These are phyloP conservation scores for Phytophthora cactorum DNA, from an alignment of 352 stramenopile species.

Conservation along the genomic window DNA sequence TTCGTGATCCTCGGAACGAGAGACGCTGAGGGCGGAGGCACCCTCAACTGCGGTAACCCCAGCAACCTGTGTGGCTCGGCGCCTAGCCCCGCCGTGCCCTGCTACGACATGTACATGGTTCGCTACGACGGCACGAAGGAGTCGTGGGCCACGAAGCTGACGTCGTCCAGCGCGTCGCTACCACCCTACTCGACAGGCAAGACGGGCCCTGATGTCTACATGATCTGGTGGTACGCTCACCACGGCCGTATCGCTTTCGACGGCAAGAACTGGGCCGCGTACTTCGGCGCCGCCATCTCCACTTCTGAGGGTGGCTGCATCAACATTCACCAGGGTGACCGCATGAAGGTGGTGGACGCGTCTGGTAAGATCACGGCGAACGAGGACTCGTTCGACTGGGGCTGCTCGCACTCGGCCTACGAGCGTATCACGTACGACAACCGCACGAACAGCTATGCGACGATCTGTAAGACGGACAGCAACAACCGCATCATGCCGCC, in stretches of 20 bases:
- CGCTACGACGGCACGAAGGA: slow-evolving; percentile 58
- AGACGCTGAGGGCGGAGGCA: slow-evolving; percentile 55
- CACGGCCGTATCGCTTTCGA: slow-evolving; percentile 67
- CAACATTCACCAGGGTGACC: slow-evolving; percentile 74
- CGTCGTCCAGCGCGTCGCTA: slow-evolving; percentile 52
- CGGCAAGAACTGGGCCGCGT: slow-evolving; percentile 65
- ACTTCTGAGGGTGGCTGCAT: slow-evolving; percentile 61
- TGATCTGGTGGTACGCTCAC: slow-evolving; percentile 79
- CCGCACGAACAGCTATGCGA: no score
- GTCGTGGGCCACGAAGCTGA: slow-evolving; percentile 64
- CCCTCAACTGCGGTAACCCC: slow-evolving; percentile 64
- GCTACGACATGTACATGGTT: slow-evolving; percentile 71
- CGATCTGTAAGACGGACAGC: no score
- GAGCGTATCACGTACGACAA: no score
- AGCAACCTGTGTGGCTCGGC: slow-evolving; percentile 55
- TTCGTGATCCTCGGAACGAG: slow-evolving; percentile 63
- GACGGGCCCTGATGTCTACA: slow-evolving; percentile 56
- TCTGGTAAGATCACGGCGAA: slow-evolving; percentile 44
- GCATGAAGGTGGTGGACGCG: slow-evolving; percentile 66
- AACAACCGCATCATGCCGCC: no score
- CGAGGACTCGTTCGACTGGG: slow-evolving; percentile 58
- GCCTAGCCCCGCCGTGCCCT: slow-evolving; percentile 45
- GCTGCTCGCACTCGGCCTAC: no score
- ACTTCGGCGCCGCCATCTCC: slow-evolving; percentile 66
- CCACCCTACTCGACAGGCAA: slow-evolving; percentile 58